A percentile compares a stretch with the other conserved stretches of the same genome.
phyloP scores from a whole-genome alignment of 2,329 filamentous ascomycete species.

The Trichophyton rubrum region DNA sequence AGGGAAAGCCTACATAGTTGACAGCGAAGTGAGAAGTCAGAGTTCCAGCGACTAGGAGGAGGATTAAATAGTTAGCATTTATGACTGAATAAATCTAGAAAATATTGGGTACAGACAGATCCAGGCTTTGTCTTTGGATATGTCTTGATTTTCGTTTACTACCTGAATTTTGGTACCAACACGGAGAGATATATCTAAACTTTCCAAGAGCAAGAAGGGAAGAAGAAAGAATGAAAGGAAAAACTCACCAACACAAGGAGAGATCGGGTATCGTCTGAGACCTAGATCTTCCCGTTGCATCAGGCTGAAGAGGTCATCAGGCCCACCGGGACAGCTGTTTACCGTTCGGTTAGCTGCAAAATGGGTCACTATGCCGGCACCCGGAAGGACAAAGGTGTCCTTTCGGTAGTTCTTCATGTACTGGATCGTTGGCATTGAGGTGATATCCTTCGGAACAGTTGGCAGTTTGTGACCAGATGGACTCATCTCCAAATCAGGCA shows the following conservation, averaged over 20 bases:
- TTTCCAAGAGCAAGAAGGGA: background rate
- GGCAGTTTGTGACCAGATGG: conserved; percentile 14
- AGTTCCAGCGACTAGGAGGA: conserved; percentile 22
- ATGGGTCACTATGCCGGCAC: conserved; percentile 40
- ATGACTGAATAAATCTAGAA: background rate
- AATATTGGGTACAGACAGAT: no score
- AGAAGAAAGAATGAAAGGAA: background rate
- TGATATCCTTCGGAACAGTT: background rate
- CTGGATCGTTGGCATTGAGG: conserved; percentile 5
- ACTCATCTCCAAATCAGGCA: conserved; percentile 22
- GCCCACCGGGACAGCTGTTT: conserved; percentile 41
- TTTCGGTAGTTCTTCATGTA: conserved; percentile 22
- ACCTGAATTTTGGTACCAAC: background rate
- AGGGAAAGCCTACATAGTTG: conserved; percentile 32
- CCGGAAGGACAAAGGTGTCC: conserved; percentile 22
- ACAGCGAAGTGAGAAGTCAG: conserved; percentile 37
- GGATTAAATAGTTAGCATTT: background rate
- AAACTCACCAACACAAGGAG: conserved; percentile 24
- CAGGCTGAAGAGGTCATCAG: conserved; percentile 48
- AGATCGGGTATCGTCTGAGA: conserved; percentile 33
- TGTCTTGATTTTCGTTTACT: background rate
- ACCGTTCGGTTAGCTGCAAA: conserved; percentile 45
- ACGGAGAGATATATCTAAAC: background rate
- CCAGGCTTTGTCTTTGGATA: background rate
- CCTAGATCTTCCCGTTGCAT: conserved; percentile 37